Percentiles rank a stretch among this genome's conserved stretches.
Evolutionary conservation across 805 yeast genomes (phyloP).

Genomic region (Blastobotrys peoriensis): DNA sequence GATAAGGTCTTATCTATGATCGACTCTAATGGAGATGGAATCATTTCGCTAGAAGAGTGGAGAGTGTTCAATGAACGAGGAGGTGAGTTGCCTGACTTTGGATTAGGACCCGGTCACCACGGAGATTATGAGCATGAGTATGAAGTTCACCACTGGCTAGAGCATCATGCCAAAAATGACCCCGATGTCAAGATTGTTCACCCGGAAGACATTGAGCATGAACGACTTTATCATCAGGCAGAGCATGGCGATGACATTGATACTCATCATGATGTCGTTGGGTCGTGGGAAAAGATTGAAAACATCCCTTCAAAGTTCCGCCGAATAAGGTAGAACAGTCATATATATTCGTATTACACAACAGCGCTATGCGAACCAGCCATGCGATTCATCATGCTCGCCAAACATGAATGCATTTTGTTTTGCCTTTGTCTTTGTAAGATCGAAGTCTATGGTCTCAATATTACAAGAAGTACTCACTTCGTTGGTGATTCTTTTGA

Average conservation of each 20-base stretch:
- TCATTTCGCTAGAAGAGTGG: slow-evolving; percentile 66
- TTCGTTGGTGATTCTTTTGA: slow-evolving; percentile 21
- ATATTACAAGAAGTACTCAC: slow-evolving; percentile 23
- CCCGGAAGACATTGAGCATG: slow-evolving; percentile 85
- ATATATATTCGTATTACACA: not conserved
- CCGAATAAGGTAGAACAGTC: not conserved
- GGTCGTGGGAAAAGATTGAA: slow-evolving; percentile 15
- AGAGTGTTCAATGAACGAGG: slow-evolving; percentile 52
- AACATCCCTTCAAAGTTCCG: slow-evolving; percentile 19
- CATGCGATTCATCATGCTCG: too few relatives aligned
- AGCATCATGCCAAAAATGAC: slow-evolving; percentile 53
- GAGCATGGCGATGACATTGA: slow-evolving; percentile 57
- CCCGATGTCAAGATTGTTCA: slow-evolving; percentile 79
- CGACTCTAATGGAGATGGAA: slow-evolving; percentile 62
- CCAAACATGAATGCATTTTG: too few relatives aligned
- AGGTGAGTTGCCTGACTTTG: slow-evolving; percentile 81
- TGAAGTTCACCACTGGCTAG: slow-evolving; percentile 91
- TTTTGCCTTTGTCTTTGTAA: too few relatives aligned
- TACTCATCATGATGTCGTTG: slow-evolving; percentile 8
- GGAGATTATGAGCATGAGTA: slow-evolving; percentile 90
- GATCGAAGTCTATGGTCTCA: too few relatives aligned
- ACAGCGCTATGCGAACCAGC: too few relatives aligned
- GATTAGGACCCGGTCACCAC: slow-evolving; percentile 91
- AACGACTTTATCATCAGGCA: slow-evolving; percentile 76
- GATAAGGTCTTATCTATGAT: slow-evolving; percentile 49